Evolutionary conservation across 345 rosid genomes (phyloP).

Genomic region (Carallia brachiata): DNA sequence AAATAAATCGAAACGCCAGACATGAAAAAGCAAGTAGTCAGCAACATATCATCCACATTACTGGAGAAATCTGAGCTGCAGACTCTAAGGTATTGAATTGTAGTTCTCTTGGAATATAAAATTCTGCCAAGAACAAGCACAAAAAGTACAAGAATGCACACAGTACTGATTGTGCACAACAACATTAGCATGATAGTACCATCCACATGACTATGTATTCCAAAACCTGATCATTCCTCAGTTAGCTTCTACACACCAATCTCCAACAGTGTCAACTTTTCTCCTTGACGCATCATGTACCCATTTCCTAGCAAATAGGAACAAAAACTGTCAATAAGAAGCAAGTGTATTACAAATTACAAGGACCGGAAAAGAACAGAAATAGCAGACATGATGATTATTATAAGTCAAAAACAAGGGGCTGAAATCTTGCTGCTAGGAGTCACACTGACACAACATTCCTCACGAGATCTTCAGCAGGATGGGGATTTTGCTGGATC

Average conservation of each 20-base stretch:
- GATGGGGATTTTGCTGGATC: too few species aligned
- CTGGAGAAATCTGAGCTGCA: slow-evolving; percentile 14
- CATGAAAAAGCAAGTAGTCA: background rate
- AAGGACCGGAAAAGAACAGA: too few species aligned
- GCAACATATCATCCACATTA: slow-evolving; percentile 19
- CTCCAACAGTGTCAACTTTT: background rate
- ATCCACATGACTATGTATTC: slow-evolving; percentile 12
- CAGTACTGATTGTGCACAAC: slow-evolving; percentile 23
- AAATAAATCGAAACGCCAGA: slow-evolving; percentile 7
- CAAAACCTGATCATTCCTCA: slow-evolving; percentile 24
- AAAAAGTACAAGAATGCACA: slow-evolving; percentile 15
- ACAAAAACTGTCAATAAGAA: too few species aligned
- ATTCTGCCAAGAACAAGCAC: slow-evolving; percentile 9
- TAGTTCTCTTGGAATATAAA: slow-evolving; percentile 25
- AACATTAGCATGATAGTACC: slow-evolving; percentile 28
- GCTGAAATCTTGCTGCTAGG: background rate
- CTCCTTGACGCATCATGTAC: slow-evolving; percentile 22
- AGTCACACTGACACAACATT: background rate
- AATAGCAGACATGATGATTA: too few species aligned
- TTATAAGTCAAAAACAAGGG: too few species aligned
- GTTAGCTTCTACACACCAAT: slow-evolving; percentile 16
- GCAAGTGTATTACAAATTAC: too few species aligned
- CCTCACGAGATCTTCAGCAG: background rate
- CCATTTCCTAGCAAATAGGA: slow-evolving; percentile 28
- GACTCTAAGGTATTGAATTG: slow-evolving; percentile 25